Evolutionary conservation across 768 basidiomycete genomes (phyloP).

Genomic region (Mycena sanguinolenta): DNA sequence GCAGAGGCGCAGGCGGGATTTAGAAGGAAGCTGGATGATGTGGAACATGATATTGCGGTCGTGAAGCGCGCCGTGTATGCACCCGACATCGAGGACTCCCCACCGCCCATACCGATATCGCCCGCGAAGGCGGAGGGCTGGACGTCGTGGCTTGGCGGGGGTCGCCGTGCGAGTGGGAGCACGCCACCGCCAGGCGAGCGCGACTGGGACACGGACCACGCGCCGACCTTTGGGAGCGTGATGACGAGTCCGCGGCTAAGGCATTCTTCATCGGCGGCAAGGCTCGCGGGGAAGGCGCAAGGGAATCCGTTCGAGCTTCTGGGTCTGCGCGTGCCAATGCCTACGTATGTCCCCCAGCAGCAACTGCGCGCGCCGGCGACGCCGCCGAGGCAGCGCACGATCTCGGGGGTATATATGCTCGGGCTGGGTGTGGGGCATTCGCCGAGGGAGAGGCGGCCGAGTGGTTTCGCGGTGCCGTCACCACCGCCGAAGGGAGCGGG

Average conservation of each 20-base stretch:
- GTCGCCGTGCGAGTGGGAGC: not conserved
- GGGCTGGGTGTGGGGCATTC: constrained; percentile 27
- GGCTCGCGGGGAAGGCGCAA: not conserved
- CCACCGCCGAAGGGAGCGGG: not conserved
- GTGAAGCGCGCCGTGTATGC: constrained; percentile 60
- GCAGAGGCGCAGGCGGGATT: constrained; percentile 65
- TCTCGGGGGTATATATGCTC: constrained; percentile 38
- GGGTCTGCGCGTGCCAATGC: constrained; percentile 36
- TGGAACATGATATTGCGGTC: constrained; percentile 81
- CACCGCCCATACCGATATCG: not conserved
- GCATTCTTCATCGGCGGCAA: constrained; percentile 48
- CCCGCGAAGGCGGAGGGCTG: constrained; percentile 54
- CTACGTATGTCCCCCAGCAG: constrained; percentile 21
- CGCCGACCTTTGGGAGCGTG: constrained; percentile 78
- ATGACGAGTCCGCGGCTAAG: constrained; percentile 75
- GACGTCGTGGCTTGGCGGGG: constrained; percentile 63
- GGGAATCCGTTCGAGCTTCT: constrained; percentile 27
- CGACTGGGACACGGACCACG: constrained; percentile 38
- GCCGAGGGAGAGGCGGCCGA: constrained; percentile 22
- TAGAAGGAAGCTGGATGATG: constrained; percentile 73
- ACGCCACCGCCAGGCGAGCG: too few relatives aligned
- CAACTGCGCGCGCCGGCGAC: constrained; percentile 2
- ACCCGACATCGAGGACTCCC: not conserved
- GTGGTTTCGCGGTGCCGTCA: constrained; percentile 25
- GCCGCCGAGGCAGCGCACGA: constrained; percentile 29